These are phyloP conservation scores for Priceomyces carsonii DNA, from an alignment of 805 yeast genomes.

Conservation along the genomic window DNA sequence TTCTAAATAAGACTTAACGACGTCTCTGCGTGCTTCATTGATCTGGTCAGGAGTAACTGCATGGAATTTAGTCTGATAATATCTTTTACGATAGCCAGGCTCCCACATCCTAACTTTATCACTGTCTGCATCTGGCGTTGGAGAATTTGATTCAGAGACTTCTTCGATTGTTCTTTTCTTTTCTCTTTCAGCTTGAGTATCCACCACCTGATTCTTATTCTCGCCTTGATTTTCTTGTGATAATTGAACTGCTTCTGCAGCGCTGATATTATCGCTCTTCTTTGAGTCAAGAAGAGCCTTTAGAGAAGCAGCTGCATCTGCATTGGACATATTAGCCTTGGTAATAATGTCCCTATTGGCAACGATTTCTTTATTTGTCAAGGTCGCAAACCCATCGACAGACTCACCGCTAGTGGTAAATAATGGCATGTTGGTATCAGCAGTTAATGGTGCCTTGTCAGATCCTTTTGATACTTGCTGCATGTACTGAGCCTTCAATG, in stretches of 20 bases:
- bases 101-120: conserved; percentile 73
- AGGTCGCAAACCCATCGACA: conserved; percentile 63
- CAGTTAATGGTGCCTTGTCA: conserved; percentile 72
- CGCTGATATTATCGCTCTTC: conserved; percentile 37
- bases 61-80: conserved; percentile 75
- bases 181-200: conserved; percentile 9
- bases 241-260: conserved; percentile 46
- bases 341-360: conserved; percentile 61
- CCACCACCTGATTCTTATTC: conserved; percentile 11
- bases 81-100: conserved; percentile 82
- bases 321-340: conserved; percentile 70
- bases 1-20: conserved; percentile 77
- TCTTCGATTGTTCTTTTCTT: conserved; percentile 12
- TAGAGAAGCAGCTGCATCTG: conserved; percentile 65
- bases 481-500: conserved; percentile 43
- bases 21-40: conserved; percentile 51
- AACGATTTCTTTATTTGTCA: conserved; percentile 71
- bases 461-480: conserved; percentile 67
- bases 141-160: conserved; percentile 21
- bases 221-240: conserved; percentile 11
- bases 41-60: conserved; percentile 55
- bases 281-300: conserved; percentile 36
- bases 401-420: conserved; percentile 73
- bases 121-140: conserved; percentile 39
- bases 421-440: conserved; percentile 72